Percentiles rank a stretch among this genome's conserved stretches.
Conservation (phyloP, 225 moss, liverwort and hornwort species). For the Thuidium tamariscinum region DNA sequence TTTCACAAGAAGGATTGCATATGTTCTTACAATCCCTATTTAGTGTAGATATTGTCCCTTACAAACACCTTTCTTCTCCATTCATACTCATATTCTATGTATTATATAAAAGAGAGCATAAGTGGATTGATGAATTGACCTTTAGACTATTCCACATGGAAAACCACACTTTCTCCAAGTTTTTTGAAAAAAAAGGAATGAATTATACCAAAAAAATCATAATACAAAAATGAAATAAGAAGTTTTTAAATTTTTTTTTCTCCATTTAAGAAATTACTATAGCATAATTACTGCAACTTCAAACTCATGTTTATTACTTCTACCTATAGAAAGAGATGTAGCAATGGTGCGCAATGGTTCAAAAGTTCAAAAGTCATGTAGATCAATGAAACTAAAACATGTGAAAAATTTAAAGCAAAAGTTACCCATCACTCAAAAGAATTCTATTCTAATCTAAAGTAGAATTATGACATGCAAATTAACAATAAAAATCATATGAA, state of each 20-base stretch:
- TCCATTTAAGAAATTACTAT: accelerated
- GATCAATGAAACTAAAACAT: not conserved
- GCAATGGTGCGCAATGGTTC: accelerated
- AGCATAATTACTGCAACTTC: accelerated
- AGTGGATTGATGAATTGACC: accelerated
- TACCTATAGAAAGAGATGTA: accelerated
- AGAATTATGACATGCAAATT: too few relatives aligned
- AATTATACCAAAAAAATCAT: too few relatives aligned
- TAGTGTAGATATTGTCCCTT: too few relatives aligned
- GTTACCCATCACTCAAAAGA: not conserved
- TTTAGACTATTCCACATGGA: accelerated
- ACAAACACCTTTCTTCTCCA: accelerated
- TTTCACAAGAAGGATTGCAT: too few relatives aligned
- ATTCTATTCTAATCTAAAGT: not conserved
- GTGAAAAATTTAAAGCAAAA: too few relatives aligned
- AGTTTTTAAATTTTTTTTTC: accelerated
- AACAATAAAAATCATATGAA: too few relatives aligned
- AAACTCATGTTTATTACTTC: not conserved
- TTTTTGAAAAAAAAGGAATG: too few relatives aligned
- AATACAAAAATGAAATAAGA: not conserved
- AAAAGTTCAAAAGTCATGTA: not conserved
- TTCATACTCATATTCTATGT: not conserved
- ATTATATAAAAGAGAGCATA: accelerated
- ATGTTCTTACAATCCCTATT: too few relatives aligned
- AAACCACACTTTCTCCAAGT: accelerated